Base-by-base conservation (phyloP, 2,329 filamentous ascomycete species). In the Ceratocystis cubensis region DNA sequence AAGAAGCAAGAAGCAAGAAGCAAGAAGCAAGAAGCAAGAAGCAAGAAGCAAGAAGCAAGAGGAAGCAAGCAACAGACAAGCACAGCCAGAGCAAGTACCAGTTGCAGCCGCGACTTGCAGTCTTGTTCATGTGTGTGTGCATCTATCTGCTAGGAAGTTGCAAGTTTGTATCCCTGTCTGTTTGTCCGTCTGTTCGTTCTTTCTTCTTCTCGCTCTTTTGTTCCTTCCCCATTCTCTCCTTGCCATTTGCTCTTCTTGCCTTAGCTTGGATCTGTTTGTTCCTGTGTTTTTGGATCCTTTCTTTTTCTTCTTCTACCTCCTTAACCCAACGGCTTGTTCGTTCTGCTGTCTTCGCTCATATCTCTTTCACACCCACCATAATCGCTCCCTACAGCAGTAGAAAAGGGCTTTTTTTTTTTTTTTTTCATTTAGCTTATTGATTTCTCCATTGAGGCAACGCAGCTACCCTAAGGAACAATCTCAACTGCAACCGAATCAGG, bases 131-230 rank as follows among this genome's bases (percentile, higher is more conserved):
- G 37, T 50, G 46, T 50, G 45, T 50, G 48, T 50, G 22, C 48
- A 50, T 50, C n/a, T 3, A 41, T 41, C 3, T 15, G 37, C 3
- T 41, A 22, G 48, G 48, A 22, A 50, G 48, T 25, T 50, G 48
- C 48, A 41, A 41, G 20, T 50, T 50, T 22, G 20, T 20, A 50
- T 50, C 48, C 48, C 48, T 50, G 48, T 50, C 48, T 50, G 48
- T 50, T 41, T 41, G 37, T 41, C 22, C n/a, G 48, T 50, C 22
- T 22, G n/a, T 50, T 50, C 48, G n/a, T 22, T 50, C 48, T 56
- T 56, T 61, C 33, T 61, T 59, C n/a, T 41, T 41, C 33, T 61
- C 33, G 56, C 56, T 33, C 33, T 61, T 61, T 61, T 30, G 48
- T 41, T 50, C n/a, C 48, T 22, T 50, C 48, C 20, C 48, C 13